Evolutionary conservation across 208 protist species (phyloP).

Genomic region (Leptomonas seymouri): DNA sequence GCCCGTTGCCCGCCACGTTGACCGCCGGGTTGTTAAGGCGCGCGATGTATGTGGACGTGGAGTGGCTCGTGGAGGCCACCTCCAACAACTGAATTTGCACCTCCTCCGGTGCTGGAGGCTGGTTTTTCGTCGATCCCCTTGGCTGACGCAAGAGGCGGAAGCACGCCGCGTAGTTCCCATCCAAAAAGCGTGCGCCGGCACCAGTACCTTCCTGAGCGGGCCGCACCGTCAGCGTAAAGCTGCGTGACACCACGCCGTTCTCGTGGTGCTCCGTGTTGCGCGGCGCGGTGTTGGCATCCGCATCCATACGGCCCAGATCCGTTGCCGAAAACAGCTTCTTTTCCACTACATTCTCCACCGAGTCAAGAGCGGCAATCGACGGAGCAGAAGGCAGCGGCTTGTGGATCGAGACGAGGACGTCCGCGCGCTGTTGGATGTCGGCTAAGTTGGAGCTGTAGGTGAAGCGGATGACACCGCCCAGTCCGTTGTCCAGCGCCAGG

Average conservation of each 20-base stretch:
- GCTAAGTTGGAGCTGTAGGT: slow-evolving; percentile 43
- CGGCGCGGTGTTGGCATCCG: background rate
- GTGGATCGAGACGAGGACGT: slow-evolving; percentile 42
- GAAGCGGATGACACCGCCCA: slow-evolving; percentile 40
- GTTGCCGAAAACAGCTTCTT: slow-evolving; percentile 15
- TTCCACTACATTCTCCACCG: slow-evolving; percentile 20
- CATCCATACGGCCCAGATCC: slow-evolving; percentile 26
- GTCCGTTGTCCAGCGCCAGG: slow-evolving; percentile 20
- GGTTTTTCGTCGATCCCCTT: background rate
- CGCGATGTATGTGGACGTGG: slow-evolving; percentile 28
- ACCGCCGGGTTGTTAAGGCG: slow-evolving; percentile 7
- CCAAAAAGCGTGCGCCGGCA: slow-evolving; percentile 3
- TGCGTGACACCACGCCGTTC: slow-evolving; percentile 3
- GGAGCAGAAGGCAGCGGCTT: slow-evolving; percentile 13
- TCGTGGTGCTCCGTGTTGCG: slow-evolving; percentile 9
- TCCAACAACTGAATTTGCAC: slow-evolving; percentile 36
- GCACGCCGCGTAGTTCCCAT: slow-evolving; percentile 51
- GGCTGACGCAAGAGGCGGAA: slow-evolving; percentile 38
- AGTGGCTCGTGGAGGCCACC: slow-evolving; percentile 29
- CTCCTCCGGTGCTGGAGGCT: slow-evolving; percentile 18
- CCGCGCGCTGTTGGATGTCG: slow-evolving; percentile 19
- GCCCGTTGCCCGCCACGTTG: background rate
- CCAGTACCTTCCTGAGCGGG: slow-evolving; percentile 6
- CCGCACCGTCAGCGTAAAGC: slow-evolving; percentile 12
- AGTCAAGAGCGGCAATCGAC: slow-evolving; percentile 23